Base-by-base conservation (phyloP, 2,329 filamentous ascomycete species). In the Aquanectria penicillioides region DNA sequence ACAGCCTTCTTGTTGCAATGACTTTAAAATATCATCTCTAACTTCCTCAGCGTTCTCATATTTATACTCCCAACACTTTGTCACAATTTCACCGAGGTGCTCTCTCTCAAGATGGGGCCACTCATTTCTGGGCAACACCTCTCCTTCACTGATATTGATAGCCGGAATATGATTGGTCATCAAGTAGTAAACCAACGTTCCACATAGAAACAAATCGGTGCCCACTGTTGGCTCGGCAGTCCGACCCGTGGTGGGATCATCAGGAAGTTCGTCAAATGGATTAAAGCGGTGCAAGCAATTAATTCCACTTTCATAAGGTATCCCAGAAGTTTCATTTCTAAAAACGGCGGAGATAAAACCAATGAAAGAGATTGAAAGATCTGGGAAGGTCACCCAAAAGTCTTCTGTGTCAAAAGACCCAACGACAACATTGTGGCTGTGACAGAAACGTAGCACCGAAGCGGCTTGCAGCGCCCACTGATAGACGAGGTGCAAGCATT, bases 401-500 rank as follows among this genome's bases (percentile, higher is more conserved):
- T n/a, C n/a, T n/a, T 47, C 41, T 2, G 34, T 13, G 5, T 47
- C 33, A 22, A 54, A 54, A 17, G 37, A 28, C 13, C 51, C 51
- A 8, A 46, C 9, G n/a, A 47, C 6, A n/a, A 54, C 31, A 3
- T 38, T 20, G 13, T 46, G 23, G 23, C 13, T 18, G 41, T 54
- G 51, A 15, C 31, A 47, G n/a, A 54, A 54, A 2, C 18, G 20
- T 6, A 47, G 3, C 3, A 25, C 41, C 23, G 40, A 31, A 3
- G 46, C 23, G 11, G 50, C 31, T 37, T 53, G 50, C 3, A 54
- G 41, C 7, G 9, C 31, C 51, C 51, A 56, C 26, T 56, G 36
- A 28, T 48, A 55, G 6, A 48, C 12, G 12, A 48, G 51, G 1
- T 26, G 51, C 34, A 55, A 31, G 22, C 25, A 41, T 7, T 47